Percentiles rank a stretch among this genome's conserved stretches.
Evolutionary conservation across 345 rosid genomes (phyloP).

Genomic region (Eucalyptus guilfoylei): DNA sequence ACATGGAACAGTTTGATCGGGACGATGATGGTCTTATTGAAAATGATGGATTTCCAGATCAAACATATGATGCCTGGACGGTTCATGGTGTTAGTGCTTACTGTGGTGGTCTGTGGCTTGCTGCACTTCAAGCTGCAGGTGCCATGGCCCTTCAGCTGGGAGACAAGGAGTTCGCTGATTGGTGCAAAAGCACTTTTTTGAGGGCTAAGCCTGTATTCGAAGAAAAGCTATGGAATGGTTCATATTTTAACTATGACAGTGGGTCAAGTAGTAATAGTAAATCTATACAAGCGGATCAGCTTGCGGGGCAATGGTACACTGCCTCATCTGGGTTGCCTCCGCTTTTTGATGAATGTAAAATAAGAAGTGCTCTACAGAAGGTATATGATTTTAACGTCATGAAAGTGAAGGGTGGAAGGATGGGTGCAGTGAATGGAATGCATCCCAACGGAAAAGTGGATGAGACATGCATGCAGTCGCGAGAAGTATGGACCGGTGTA

Average conservation of each 20-base stretch:
- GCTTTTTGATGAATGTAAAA: conserved; percentile 73
- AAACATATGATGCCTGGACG: conserved; percentile 95
- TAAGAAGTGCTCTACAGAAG: conserved; percentile 67
- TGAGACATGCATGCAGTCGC: conserved; percentile 96
- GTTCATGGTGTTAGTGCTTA: conserved; percentile 97
- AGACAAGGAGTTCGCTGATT: conserved; percentile 79
- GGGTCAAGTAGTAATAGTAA: conserved; percentile 89
- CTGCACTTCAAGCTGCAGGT: conserved; percentile 94
- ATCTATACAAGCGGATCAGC: conserved; percentile 97
- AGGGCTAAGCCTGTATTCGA: conserved; percentile 71
- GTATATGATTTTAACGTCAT: conserved; percentile 84
- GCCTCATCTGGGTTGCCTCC: conserved; percentile 85
- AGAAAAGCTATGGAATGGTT: conserved; percentile 88
- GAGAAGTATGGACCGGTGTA: conserved; percentile 98
- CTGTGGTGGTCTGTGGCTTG: conserved; percentile 94
- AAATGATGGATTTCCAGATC: conserved; percentile 97
- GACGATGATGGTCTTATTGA: conserved; percentile 85
- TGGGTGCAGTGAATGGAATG: conserved; percentile 99
- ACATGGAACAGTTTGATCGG: conserved; percentile 93
- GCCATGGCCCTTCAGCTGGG: conserved; percentile 91
- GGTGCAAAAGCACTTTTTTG: conserved; percentile 65
- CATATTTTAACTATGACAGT: conserved; percentile 88
- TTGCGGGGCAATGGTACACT: conserved; percentile 96
- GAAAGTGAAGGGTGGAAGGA: conserved; percentile 79
- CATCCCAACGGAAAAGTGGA: conserved; percentile 94